Conservation (phyloP, 2,329 filamentous ascomycete genomes). For the Aspergillus novoparasiticus region DNA sequence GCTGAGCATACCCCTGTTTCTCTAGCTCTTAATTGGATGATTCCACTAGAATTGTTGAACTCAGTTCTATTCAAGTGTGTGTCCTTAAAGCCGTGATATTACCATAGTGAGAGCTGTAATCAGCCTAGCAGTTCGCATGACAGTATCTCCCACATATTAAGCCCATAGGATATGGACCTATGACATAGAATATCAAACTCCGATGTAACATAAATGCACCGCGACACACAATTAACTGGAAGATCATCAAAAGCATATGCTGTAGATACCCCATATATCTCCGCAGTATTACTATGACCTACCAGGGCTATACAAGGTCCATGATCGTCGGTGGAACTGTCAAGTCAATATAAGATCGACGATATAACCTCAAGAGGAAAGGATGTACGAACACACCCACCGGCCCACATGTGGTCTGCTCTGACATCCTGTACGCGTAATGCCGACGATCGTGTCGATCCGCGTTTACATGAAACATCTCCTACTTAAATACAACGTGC, state of each 20-base stretch:
- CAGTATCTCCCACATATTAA: background rate
- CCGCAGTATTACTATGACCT: background rate
- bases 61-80: background rate
- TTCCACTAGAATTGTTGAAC: no score
- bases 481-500: background rate
- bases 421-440: slow-evolving; percentile 23
- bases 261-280: background rate
- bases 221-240: background rate
- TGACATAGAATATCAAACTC: background rate
- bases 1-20: background rate
- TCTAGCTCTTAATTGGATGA: fast-evolving
- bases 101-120: no score
- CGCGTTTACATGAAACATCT: background rate
- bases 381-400: slow-evolving; percentile 5
- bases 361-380: background rate
- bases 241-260: background rate
- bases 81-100: no score
- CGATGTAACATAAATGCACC: background rate
- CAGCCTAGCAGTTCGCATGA: background rate
- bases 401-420: background rate
- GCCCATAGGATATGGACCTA: background rate
- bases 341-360: background rate
- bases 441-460: background rate
- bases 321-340: slow-evolving; percentile 3
- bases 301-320: background rate